A percentile compares a stretch with the other conserved stretches of the same genome.
Conservation (phyloP, 805 yeast genomes). For the Ogataea kodamae region DNA sequence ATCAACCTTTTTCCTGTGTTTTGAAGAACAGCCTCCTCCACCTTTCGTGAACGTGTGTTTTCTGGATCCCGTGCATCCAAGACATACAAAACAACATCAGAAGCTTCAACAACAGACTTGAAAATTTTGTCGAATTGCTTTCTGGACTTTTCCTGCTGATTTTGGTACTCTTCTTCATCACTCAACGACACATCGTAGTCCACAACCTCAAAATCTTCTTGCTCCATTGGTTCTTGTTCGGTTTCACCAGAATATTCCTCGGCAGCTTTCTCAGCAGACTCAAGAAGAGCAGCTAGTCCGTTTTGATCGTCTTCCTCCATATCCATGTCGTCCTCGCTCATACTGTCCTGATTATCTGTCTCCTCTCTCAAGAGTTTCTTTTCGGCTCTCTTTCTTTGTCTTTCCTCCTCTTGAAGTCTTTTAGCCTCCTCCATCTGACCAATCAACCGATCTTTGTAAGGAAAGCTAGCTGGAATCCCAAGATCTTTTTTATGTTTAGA, state of each 20-base stretch:
- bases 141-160: slow-evolving; percentile 68
- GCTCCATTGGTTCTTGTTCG: slow-evolving; percentile 37
- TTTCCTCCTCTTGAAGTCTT: slow-evolving; percentile 52
- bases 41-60: slow-evolving; percentile 85
- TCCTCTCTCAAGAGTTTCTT: slow-evolving; percentile 42
- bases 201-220: slow-evolving; percentile 42
- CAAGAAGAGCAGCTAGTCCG: slow-evolving; percentile 76
- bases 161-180: slow-evolving; percentile 38
- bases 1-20: slow-evolving; percentile 81
- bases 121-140: slow-evolving; percentile 93
- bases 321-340: slow-evolving; percentile 36
- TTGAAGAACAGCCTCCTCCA: slow-evolving; percentile 84
- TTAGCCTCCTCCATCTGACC: slow-evolving; percentile 65
- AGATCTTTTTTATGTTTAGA: slow-evolving; percentile 81
- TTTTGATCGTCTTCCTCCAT: slow-evolving; percentile 43
- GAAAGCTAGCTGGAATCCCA: slow-evolving; percentile 93
- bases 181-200: slow-evolving; percentile 47
- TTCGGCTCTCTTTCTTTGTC: slow-evolving; percentile 45
- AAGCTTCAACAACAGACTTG: slow-evolving; percentile 85
- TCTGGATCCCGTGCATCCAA: slow-evolving; percentile 97
- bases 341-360: slow-evolving; percentile 35
- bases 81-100: slow-evolving; percentile 91
- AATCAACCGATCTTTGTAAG: slow-evolving; percentile 83
- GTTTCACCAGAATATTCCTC: slow-evolving; percentile 57
- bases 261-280: slow-evolving; percentile 88